Evolutionary conservation across 1,284 basidiomycete genomes (phyloP), one percentile per base, ranked within the genome.

Genomic region (Paramarasmius palmivorus): DNA sequence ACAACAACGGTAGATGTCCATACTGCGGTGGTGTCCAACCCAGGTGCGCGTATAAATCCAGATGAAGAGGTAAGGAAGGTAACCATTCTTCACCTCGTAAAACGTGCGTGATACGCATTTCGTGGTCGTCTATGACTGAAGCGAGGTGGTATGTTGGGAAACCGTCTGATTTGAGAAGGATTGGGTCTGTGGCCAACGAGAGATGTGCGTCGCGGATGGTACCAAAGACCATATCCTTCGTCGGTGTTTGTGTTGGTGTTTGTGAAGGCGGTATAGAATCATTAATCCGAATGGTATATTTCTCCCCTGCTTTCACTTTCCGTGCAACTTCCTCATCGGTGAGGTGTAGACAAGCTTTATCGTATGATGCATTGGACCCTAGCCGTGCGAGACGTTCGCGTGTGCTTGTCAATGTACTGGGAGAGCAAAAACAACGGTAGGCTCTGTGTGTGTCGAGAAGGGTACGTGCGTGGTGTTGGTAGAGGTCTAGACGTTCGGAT

Each of bases 61-160:
- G 79, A 68, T 99, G 96, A 37, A 97, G 83, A 0, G 94, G 92
- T n/a, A 96, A 79, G 0, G 94, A 97, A 0, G 94, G 90, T 1
- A 98, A 78, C 97, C 97, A 99, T 81, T 99, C 96, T 88, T 98
- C 96, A 39, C 97, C 97, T 19, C 97, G 83, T 1, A 99, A 73
- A 2, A 99, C 95, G 69, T 99, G 96, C 0, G 93, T 93, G 41
- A 99, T 94, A 0, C 86, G 86, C 97, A 99, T 99, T 61, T 89
- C 84, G 63, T 94, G 85, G 70, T 99, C 97, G 60, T 99, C 97
- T 0, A 97, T 92, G 0, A 99, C 92, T 26, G 87, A 95, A 0
- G 97, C 96, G 2, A 99, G 82, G 61, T 99, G 97, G 66, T 99
- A 99, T 0, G 97, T 99, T 1, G 97, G 97, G 69, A 91, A 96